These are phyloP conservation scores for Posidonia australis DNA, from an alignment of 106 monocot species.

Conservation along the genomic window DNA sequence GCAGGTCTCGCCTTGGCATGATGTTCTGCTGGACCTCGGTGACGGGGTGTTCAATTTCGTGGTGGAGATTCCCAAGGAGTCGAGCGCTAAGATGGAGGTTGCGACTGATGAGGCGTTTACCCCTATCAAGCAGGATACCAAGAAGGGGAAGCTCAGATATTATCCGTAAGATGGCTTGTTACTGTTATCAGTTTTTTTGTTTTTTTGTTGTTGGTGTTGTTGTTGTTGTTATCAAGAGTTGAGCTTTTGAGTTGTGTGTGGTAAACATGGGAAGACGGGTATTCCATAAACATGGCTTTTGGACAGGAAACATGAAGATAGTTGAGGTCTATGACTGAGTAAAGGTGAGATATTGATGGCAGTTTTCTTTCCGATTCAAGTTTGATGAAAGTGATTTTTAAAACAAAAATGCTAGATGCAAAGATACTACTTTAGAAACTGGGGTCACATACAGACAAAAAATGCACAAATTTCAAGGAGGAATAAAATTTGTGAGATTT, in stretches of 20 bases:
- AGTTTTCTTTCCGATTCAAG: too few species aligned
- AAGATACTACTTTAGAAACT: too few species aligned
- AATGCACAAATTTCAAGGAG: too few species aligned
- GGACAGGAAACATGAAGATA: too few species aligned
- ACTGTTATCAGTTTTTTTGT: background rate
- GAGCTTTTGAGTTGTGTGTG: background rate
- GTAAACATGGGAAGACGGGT: too few species aligned
- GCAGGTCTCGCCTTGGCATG: constrained; percentile 89
- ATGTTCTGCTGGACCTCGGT: constrained; percentile 59
- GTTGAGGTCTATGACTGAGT: too few species aligned
- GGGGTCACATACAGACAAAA: too few species aligned
- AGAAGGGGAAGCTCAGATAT: constrained; percentile 98
- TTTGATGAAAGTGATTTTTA: too few species aligned
- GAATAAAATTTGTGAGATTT: too few species aligned
- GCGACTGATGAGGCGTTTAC: constrained; percentile 86
- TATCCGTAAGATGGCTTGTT: constrained; percentile 55
- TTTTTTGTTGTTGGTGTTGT: background rate
- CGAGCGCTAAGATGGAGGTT: constrained; percentile 94
- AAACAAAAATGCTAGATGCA: too few species aligned
- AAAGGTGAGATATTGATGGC: too few species aligned
- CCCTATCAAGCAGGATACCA: constrained; percentile 94
- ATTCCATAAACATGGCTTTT: too few species aligned
- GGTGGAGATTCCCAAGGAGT: constrained; percentile 95
- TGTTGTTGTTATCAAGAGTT: background rate
- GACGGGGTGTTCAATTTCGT: constrained; percentile 80